Evolutionary conservation across 2,329 filamentous ascomycete genomes (phyloP).

Genomic region (Acrocalymma vagum): DNA sequence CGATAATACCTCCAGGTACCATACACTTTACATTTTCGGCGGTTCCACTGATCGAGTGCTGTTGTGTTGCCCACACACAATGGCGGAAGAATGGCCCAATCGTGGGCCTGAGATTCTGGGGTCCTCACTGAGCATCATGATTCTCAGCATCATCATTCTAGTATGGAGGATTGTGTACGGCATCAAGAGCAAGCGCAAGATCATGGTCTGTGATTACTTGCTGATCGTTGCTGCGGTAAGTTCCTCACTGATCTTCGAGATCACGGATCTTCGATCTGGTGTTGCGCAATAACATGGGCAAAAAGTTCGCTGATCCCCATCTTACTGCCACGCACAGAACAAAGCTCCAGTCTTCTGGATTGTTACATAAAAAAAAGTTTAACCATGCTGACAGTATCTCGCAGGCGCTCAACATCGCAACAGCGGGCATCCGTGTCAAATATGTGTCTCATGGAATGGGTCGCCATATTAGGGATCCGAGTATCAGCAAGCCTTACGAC

Average conservation of each 20-base stretch:
- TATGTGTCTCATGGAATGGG: slow-evolving; percentile 24
- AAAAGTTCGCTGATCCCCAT: slow-evolving; percentile 4
- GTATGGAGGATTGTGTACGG: slow-evolving; percentile 32
- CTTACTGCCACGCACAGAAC: not conserved
- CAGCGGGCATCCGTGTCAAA: slow-evolving; percentile 23
- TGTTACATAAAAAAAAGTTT: too few relatives aligned
- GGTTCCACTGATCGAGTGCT: not conserved
- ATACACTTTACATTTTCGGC: too few relatives aligned
- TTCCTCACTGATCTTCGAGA: slow-evolving; percentile 2
- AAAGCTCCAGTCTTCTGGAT: too few relatives aligned
- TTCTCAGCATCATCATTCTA: slow-evolving; percentile 23
- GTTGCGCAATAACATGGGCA: too few relatives aligned
- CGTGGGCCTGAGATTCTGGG: slow-evolving; percentile 23
- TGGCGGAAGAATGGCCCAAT: slow-evolving; percentile 27
- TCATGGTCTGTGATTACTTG: slow-evolving; percentile 32
- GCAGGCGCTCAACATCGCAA: slow-evolving; percentile 25
- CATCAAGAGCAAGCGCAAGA: slow-evolving; percentile 23
- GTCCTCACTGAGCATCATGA: slow-evolving; percentile 19
- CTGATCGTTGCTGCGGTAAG: slow-evolving; percentile 29
- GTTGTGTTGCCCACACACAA: slow-evolving; percentile 5
- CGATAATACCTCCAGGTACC: too few relatives aligned
- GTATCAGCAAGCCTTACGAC: slow-evolving; percentile 23
- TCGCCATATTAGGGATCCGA: slow-evolving; percentile 31
- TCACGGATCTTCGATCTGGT: too few relatives aligned
- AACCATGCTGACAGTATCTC: slow-evolving; percentile 1